phyloP scores from a whole-genome alignment of 345 rosid species.

The Erucastrum elatum region DNA sequence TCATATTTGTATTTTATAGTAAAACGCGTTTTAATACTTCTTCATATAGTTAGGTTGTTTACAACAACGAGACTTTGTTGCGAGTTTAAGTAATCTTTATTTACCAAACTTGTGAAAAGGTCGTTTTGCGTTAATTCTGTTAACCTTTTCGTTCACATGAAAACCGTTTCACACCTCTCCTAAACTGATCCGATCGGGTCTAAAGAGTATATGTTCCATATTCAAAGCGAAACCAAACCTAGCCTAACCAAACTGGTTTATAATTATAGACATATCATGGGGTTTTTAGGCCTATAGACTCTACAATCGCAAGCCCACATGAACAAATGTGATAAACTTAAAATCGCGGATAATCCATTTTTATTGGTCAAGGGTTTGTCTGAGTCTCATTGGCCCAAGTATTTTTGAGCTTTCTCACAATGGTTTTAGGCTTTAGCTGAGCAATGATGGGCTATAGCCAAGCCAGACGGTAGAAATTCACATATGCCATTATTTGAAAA shows the following conservation, averaged over 20 bases:
- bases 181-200: background rate
- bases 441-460: background rate
- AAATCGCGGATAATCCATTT: background rate
- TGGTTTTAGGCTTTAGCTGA: background rate
- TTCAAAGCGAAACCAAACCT: background rate
- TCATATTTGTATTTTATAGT: background rate
- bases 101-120: conserved; percentile 24
- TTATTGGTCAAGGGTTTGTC: background rate
- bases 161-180: background rate
- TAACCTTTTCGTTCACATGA: background rate
- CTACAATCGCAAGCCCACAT: conserved; percentile 10
- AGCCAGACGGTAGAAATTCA: background rate
- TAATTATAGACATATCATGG: background rate
- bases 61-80: conserved; percentile 25
- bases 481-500: background rate
- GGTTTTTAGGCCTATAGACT: background rate
- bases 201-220: background rate
- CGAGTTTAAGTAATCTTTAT: conserved; percentile 14
- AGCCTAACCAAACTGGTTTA: conserved; percentile 6
- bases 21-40: conserved; percentile 17
- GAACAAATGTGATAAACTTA: background rate
- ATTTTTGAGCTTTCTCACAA: background rate
- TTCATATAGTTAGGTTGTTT: conserved; percentile 24
- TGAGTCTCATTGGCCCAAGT: background rate
- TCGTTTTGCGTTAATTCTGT: background rate